A percentile compares a stretch with the other conserved stretches of the same genome.
Conservation (phyloP, 192 early-diverging fungal genomes). For the Coemansia sp. region DNA sequence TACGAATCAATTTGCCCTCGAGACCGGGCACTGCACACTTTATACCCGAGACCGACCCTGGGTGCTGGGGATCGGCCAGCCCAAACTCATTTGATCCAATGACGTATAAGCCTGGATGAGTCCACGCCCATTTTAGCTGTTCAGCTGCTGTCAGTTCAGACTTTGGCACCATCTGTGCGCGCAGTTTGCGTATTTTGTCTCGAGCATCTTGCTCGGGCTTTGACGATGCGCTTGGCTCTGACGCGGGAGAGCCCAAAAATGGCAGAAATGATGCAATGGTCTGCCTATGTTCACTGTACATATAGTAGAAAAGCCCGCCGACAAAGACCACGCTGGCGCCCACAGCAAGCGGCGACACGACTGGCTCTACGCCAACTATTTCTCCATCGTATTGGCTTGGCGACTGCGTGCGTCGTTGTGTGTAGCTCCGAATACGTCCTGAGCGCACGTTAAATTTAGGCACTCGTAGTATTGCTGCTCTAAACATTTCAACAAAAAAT, state of each 20-base stretch:
- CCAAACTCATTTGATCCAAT: constrained; percentile 42
- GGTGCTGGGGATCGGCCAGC: constrained; percentile 34
- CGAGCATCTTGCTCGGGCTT: constrained; percentile 6
- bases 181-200: constrained; percentile 8
- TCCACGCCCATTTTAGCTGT: constrained; percentile 51
- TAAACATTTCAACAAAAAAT: constrained; percentile 13
- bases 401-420: neutral
- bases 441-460: neutral
- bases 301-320: constrained; percentile 33
- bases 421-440: constrained; percentile 1
- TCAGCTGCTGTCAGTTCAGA: constrained; percentile 21
- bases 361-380: constrained; percentile 24
- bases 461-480: neutral
- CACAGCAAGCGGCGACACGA: constrained; percentile 28
- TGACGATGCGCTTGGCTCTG: neutral
- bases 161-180: constrained; percentile 17
- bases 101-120: constrained; percentile 40
- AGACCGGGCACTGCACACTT: constrained; percentile 32
- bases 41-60: constrained; percentile 13
- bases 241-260: neutral
- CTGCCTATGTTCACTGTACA: constrained; percentile 23
- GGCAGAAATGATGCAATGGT: constrained; percentile 21
- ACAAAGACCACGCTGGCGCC: constrained; percentile 24
- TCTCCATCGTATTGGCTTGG: constrained; percentile 9
- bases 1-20: constrained; percentile 34